Base-by-base conservation (phyloP, 2,329 filamentous ascomycete genomes). In the Fusarium sp. region DNA sequence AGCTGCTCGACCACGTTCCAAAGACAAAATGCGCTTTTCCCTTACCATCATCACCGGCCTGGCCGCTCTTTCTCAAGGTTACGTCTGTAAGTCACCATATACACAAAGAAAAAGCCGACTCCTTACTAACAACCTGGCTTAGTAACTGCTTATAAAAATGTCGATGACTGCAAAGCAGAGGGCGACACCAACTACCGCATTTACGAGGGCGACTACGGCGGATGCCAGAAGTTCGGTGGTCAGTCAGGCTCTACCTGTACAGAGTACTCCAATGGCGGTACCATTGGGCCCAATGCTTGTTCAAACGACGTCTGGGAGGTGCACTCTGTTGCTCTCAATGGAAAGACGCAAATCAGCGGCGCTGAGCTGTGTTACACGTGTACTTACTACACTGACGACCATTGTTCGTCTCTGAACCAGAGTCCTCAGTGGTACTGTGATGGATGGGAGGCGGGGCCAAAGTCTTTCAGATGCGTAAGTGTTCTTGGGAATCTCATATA, bases 1-100 rank as follows among this genome's bases (percentile, higher is more conserved):
- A 7, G 2, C 2, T 12, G 12, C 7, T 18, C n/a, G 17, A 10
- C 15, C 6, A 14, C 7, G 11, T 20, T 49, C 7, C 1, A 33
- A 49, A 22, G 5, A 33, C 7, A 49, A 10, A n/a, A 49, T 49
- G n/a, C n/a, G 22, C n/a, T 18, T 49, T 4, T 22, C 46, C 18
- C 20, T 49, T 22, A 13, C 27, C 14, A 17, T 50, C 2, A 4
- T 50, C 29, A 33, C 11, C 10, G 7, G 29, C n/a, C 46, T 50
- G 22, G 29, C 11, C 11, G 29, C 10, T 9, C n/a, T 35, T 10
- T 35, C 46, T 18, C 29, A 35, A 18, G 46, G 29, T 15, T 50
- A 50, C 5, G 29, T 33, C 11, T 25, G 46, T 50, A 4, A 6
- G n/a, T 18, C 18, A 2, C 29, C 7, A 22, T 10, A 33, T 14